phyloP scores from a whole-genome alignment of 441 rosid species.

The Codiaeum variegatum region DNA sequence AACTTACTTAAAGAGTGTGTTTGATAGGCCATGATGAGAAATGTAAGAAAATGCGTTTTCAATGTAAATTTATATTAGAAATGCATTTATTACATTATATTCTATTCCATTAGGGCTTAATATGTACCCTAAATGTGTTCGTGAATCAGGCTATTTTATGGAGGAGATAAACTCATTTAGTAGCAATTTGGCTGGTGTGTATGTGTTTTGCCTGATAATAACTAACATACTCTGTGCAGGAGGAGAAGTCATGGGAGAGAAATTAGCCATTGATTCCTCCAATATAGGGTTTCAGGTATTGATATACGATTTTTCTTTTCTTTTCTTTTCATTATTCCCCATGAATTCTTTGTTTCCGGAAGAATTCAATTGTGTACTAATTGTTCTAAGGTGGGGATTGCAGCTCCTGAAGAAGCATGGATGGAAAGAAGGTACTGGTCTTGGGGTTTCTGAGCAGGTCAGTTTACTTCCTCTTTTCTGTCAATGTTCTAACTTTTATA shows the following conservation, averaged over 20 bases:
- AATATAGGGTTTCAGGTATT: constrained; percentile 76
- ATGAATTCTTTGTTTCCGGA: neutral
- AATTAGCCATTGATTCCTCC: constrained; percentile 47
- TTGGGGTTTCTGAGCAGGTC: constrained; percentile 72
- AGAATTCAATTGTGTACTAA: neutral
- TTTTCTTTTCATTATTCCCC: neutral
- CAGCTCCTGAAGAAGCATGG: constrained; percentile 90
- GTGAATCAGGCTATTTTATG: neutral
- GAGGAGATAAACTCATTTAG: neutral
- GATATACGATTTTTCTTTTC: neutral
- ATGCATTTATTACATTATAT: too few species aligned
- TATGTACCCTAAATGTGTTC: neutral
- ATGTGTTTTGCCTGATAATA: neutral
- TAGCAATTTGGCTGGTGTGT: neutral
- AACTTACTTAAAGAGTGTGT: too few species aligned
- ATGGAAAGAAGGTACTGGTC: constrained; percentile 92
- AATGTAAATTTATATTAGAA: too few species aligned
- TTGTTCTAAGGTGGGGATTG: neutral
- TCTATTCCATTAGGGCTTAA: too few species aligned
- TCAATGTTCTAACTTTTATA: neutral
- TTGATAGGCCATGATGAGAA: too few species aligned
- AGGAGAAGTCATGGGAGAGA: constrained; percentile 29
- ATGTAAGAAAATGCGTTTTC: too few species aligned
- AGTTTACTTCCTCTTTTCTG: neutral
- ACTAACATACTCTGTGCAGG: neutral